Evolutionary conservation across 441 rosid genomes (phyloP).

Genomic region (Pelargonium australe): DNA sequence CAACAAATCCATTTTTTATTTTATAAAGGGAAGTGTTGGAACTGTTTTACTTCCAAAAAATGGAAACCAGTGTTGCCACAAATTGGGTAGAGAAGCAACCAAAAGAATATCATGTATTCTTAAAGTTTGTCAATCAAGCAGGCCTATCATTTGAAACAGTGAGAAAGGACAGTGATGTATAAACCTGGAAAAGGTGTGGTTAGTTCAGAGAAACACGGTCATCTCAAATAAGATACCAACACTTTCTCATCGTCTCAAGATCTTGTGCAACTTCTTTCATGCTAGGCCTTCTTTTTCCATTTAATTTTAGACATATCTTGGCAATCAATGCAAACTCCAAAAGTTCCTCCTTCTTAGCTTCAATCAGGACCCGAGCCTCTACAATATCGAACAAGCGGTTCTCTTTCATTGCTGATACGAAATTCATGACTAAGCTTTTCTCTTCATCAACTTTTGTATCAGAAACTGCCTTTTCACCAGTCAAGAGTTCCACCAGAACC

Average conservation of each 20-base stretch:
- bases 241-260: constrained; percentile 16
- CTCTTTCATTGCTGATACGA: constrained; percentile 19
- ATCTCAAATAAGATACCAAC: not conserved
- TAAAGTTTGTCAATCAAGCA: too few species aligned
- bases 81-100: too few species aligned
- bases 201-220: too few species aligned
- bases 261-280: constrained; percentile 32
- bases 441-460: constrained; percentile 17
- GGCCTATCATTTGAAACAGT: too few species aligned
- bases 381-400: constrained; percentile 8
- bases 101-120: too few species aligned
- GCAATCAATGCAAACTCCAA: constrained; percentile 27
- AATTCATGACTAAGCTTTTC: constrained; percentile 16
- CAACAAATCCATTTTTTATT: too few species aligned
- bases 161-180: too few species aligned
- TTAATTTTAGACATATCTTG: constrained; percentile 26
- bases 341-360: constrained; percentile 28
- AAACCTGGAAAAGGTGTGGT: too few species aligned
- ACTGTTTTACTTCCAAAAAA: too few species aligned
- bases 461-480: constrained; percentile 21
- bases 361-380: constrained; percentile 22
- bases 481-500: constrained; percentile 18
- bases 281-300: constrained; percentile 31
- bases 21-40: too few species aligned
- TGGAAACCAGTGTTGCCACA: too few species aligned